Evolutionary conservation across 2,329 filamentous ascomycete species (phyloP).

Genomic region (Colletotrichum spinosum): DNA sequence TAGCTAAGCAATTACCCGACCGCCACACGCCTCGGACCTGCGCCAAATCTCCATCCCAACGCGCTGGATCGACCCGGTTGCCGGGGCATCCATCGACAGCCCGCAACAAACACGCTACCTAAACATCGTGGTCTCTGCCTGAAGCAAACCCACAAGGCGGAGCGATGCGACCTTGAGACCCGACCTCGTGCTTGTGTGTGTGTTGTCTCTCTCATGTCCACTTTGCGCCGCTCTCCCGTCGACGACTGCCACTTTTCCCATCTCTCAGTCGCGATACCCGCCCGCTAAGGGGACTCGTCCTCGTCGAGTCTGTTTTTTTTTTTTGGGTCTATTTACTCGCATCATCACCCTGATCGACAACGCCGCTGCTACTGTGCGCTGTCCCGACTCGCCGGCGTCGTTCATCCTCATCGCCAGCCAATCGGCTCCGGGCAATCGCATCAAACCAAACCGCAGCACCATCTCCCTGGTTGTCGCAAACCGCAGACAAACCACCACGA

Average conservation of each 20-base stretch:
- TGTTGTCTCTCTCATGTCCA: conserved; percentile 23
- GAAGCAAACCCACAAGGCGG: conserved; percentile 7
- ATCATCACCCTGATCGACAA: conserved; percentile 22
- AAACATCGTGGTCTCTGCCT: too few relatives aligned
- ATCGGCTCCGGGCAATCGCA: conserved; percentile 7
- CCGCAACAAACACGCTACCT: conserved; percentile 32
- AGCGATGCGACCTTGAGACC: too few relatives aligned
- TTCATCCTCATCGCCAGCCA: conserved; percentile 2
- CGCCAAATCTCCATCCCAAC: conserved; percentile 34
- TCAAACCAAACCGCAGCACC: conserved; percentile 17
- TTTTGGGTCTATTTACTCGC: conserved; percentile 12
- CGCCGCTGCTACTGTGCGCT: conserved; percentile 10
- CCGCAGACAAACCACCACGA: conserved; percentile 49
- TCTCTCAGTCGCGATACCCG: conserved; percentile 25
- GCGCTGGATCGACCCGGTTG: conserved; percentile 36
- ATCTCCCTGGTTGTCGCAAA: conserved; percentile 30
- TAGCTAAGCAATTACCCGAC: conserved; percentile 7
- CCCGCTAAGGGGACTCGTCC: conserved; percentile 30
- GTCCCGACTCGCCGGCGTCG: conserved; percentile 7
- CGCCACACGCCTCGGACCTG: background rate
- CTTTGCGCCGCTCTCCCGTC: conserved; percentile 8
- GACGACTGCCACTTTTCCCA: conserved; percentile 7
- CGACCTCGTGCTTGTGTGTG: background rate
- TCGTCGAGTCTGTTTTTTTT: conserved; percentile 27
- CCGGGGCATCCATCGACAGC: conserved; percentile 41